phyloP scores from a whole-genome alignment of 805 yeast species.

The Kluyveromyces dobzhanskii region DNA sequence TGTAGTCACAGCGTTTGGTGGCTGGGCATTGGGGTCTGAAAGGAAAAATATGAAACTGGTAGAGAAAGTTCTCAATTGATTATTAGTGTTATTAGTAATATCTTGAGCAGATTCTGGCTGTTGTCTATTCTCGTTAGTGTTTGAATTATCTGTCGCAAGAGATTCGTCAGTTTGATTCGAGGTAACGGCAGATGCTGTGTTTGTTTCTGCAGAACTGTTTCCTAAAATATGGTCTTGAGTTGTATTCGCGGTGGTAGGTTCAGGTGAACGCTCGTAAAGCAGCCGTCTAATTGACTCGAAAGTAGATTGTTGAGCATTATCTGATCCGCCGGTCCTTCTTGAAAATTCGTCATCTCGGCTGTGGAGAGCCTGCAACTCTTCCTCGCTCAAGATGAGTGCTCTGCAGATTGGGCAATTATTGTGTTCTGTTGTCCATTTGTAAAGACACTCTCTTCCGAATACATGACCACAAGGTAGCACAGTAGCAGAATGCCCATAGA shows the following conservation, averaged over 20 bases:
- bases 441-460: constrained; percentile 80
- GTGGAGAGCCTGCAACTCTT: constrained; percentile 13
- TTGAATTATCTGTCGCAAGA: background rate
- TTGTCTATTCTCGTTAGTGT: background rate
- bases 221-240: background rate
- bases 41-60: background rate
- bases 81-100: background rate
- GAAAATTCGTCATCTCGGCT: constrained; percentile 6
- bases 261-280: constrained; percentile 13
- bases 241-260: constrained; percentile 4
- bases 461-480: constrained; percentile 78
- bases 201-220: constrained; percentile 1
- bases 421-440: constrained; percentile 71
- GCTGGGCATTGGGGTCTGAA: background rate
- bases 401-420: constrained; percentile 86
- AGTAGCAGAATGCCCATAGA: constrained; percentile 53
- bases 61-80: background rate
- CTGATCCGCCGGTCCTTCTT: constrained; percentile 10
- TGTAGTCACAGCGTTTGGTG: background rate
- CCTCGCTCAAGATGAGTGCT: constrained; percentile 35
- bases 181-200: background rate
- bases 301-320: constrained; percentile 14
- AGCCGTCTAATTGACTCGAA: constrained; percentile 25
- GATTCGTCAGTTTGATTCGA: too few species aligned
- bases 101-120: background rate